Evolutionary conservation across 768 basidiomycete genomes (phyloP), one percentile per base, ranked within the genome.

Genomic region (Mycena latifolia): DNA sequence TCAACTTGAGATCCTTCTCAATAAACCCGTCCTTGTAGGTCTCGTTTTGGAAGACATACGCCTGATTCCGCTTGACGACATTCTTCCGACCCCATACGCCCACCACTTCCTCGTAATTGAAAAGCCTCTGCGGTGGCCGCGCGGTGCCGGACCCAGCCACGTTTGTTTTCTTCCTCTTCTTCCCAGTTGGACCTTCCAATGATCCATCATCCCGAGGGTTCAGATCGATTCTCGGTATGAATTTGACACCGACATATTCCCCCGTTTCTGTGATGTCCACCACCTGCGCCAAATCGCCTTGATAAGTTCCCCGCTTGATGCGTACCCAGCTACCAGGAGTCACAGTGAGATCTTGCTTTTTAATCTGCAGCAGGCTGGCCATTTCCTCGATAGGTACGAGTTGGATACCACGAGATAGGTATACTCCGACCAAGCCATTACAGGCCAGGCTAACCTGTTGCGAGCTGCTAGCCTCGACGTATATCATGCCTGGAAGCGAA

Each of bases 341-440:
- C 45, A 98, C 87, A 0, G 92, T 92, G 50, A 91, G 80, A 67
- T 96, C 94, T 75, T 96, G 92, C 80, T 96, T 96, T 83, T 96
- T 98, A 73, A 98, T 98, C 75, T 94, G 93, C 70, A 99, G 85
- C 39, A 99, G 82, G 65, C 93, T 94, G 20, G 98, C 95, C 96
- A 99, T 99, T 82, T 99, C 98, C 73, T 96, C 93, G 63, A 98
- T 95, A 9, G 96, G 96, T 0, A 98, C 96, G 35, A 98, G 86
- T 22, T 86, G 85, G 66, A 95, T 88, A 18, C 93, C 93, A 55
- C 92, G 89, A 72, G 87, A 89, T 29, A 89, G 86, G 77, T 95
- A 99, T 58, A 99, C 89, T 55, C 96, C 98, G 55, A 99, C 93
- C 52, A 99, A 91, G 28, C 97, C 97, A 61, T 89, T 86, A 74